phyloP scores from a whole-genome alignment of 1,284 basidiomycete species.

The Ganoderma boninense region DNA sequence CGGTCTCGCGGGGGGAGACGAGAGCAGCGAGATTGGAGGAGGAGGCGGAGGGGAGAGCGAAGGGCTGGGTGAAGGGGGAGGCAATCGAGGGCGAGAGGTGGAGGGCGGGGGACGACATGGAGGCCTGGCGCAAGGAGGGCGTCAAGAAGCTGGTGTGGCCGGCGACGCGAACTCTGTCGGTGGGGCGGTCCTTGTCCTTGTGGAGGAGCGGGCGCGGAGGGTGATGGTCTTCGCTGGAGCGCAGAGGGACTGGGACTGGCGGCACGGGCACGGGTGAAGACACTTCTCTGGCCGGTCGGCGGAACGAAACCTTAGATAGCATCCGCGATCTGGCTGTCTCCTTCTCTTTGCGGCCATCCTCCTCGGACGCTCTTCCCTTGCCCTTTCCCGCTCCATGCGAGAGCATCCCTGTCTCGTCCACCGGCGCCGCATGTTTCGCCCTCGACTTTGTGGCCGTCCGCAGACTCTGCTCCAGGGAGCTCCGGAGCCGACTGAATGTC shows the following conservation, averaged over 20 bases:
- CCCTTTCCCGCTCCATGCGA: conserved; percentile 50
- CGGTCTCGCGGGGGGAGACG: conserved; percentile 54
- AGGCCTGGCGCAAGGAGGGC: conserved; percentile 71
- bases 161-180: conserved; percentile 52
- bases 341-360: conserved; percentile 44
- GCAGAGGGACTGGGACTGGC: conserved; percentile 42
- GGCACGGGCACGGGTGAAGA: conserved; percentile 51
- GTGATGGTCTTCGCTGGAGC: conserved; percentile 39
- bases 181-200: conserved; percentile 41
- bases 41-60: conserved; percentile 54
- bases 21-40: conserved; percentile 51
- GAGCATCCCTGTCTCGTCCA: conserved; percentile 53
- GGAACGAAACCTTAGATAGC: conserved; percentile 64
- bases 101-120: conserved; percentile 75
- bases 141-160: conserved; percentile 65
- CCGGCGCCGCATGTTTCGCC: conserved; percentile 47
- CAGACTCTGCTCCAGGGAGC: conserved; percentile 71
- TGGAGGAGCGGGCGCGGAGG: conserved; percentile 37
- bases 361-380: conserved; percentile 48
- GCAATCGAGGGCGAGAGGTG: conserved; percentile 62
- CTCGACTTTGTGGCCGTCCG: conserved; percentile 67
- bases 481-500: conserved; percentile 69
- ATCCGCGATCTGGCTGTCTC: conserved; percentile 52
- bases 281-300: conserved; percentile 54
- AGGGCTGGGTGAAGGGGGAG: conserved; percentile 59